Evolutionary conservation across 1,284 basidiomycete species (phyloP).

Genomic region (Ustilago cynodontis): DNA sequence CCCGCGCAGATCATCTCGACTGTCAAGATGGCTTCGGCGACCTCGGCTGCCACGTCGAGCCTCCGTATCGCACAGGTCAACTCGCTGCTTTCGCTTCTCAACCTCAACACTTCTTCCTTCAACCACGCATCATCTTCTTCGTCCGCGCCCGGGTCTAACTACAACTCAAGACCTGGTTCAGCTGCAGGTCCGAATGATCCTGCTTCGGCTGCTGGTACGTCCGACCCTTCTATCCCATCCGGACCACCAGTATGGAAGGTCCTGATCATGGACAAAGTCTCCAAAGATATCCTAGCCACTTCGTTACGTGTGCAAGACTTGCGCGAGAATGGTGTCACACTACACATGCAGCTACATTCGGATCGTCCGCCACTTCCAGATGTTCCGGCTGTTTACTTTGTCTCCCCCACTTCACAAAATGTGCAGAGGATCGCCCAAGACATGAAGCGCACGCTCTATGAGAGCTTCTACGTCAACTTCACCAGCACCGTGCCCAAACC

Average conservation of each 20-base stretch:
- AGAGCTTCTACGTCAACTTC: constrained; percentile 94
- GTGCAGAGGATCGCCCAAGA: constrained; percentile 77
- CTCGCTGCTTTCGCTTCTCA: constrained; percentile 64
- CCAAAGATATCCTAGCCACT: constrained; percentile 95
- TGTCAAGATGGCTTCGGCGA: constrained; percentile 29
- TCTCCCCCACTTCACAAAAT: constrained; percentile 88
- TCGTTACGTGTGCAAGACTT: constrained; percentile 95
- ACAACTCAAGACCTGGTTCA: constrained; percentile 43
- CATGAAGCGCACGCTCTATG: constrained; percentile 87
- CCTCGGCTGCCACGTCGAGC: constrained; percentile 38
- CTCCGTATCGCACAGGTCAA: constrained; percentile 62
- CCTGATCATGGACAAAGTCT: constrained; percentile 91
- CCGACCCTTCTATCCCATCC: constrained; percentile 34
- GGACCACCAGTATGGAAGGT: constrained; percentile 95
- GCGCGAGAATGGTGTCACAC: constrained; percentile 92
- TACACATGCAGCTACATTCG: constrained; percentile 94
- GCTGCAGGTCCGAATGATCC: constrained; percentile 38
- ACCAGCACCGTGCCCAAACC: constrained; percentile 89
- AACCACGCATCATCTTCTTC: constrained; percentile 45
- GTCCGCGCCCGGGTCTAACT: constrained; percentile 39
- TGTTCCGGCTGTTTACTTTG: constrained; percentile 97
- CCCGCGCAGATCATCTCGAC: background rate
- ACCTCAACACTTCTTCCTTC: constrained; percentile 63
- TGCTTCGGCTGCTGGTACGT: background rate
- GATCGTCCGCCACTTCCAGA: constrained; percentile 89